Evolutionary conservation across 345 rosid species (phyloP).

Genomic region (Hypericum androsaemum): DNA sequence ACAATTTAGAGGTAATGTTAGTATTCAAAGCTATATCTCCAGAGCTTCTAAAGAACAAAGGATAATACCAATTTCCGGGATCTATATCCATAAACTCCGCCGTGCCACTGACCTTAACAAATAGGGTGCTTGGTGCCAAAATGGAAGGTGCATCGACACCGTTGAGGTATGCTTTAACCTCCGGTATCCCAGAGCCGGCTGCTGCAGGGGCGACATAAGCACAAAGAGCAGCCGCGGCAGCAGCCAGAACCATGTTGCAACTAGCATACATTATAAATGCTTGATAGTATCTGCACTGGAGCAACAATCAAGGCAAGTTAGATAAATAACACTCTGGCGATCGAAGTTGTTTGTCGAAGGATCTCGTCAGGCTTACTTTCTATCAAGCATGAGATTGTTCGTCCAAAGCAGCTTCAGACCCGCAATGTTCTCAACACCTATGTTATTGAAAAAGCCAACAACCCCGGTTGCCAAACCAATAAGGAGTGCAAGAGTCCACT

Average conservation of each 20-base stretch:
- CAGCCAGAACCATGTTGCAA: slow-evolving; percentile 56
- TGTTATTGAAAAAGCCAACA: slow-evolving; percentile 57
- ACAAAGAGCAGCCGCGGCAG: slow-evolving; percentile 57
- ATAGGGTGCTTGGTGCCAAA: slow-evolving; percentile 77
- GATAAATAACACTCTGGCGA: slow-evolving; percentile 11
- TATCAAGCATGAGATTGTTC: slow-evolving; percentile 60
- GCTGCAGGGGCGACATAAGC: slow-evolving; percentile 87
- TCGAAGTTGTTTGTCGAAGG: neutral
- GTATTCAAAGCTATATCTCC: too few species aligned
- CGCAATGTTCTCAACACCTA: slow-evolving; percentile 79
- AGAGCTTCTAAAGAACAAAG: neutral
- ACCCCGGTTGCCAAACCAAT: slow-evolving; percentile 67
- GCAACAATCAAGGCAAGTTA: slow-evolving; percentile 1
- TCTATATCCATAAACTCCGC: too few species aligned
- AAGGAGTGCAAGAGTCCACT: slow-evolving; percentile 81
- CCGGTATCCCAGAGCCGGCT: slow-evolving; percentile 92
- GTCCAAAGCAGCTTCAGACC: slow-evolving; percentile 70
- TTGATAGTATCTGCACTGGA: slow-evolving; percentile 51
- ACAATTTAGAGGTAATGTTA: too few species aligned
- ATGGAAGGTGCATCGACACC: slow-evolving; percentile 88
- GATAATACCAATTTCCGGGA: neutral
- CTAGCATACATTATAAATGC: slow-evolving; percentile 57
- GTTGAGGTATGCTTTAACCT: slow-evolving; percentile 92
- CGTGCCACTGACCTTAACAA: slow-evolving; percentile 70
- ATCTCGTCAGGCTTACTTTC: slow-evolving; percentile 40